Base-by-base conservation (phyloP, 2,329 filamentous ascomycete genomes). In the Trichoderma sp. region DNA sequence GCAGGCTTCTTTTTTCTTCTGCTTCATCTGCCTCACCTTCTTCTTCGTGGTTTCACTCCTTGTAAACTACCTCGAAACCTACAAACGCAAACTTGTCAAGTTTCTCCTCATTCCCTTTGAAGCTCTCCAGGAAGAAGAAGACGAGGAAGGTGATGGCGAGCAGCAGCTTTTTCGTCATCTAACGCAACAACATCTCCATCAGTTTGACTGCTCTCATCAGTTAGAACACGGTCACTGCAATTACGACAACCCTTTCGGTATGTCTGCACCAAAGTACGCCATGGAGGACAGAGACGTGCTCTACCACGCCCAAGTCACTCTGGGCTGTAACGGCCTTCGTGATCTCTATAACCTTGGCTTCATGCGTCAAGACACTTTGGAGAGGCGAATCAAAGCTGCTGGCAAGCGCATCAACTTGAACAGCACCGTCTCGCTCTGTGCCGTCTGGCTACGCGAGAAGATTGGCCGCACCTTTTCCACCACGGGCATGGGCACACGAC, bases 381-480 rank as follows among this genome's bases (percentile, higher is more conserved):
- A 78, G 30, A 74, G 71, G 34, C 77, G 73, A 3, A 61, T 80
- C 9, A 30, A 9, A 0, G 58, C 61, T 3, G 75, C 70, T 11
- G 51, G 43, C 7, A n/a, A 47, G 3, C 60, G 51, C 3, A 74
- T 79, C 14, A 39, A 72, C 1, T 2, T 43, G 6, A n/a, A 24
- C 9, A 75, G 67, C 57, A 74, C 76, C n/a, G 74, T 73, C 1
- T 76, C 75, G 6, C 75, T 80, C 34, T 79, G 76, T 51, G 72
- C 74, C 9, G 66, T 72, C 3, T 81, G 80, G 80, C 73, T 81
- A 8, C 68, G 74, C n/a, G 73, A 76, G n/a, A 74, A 75, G 26
- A 64, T 62, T 1, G 57, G 69, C 56, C 30, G 60, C 32, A 51
- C n/a, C 47, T 32, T 58, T 5, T 24, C 21, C 21, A 5, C 21